Evolutionary conservation across 1,284 basidiomycete species (phyloP).

Genomic region (Erythrobasidium hasegawianum): DNA sequence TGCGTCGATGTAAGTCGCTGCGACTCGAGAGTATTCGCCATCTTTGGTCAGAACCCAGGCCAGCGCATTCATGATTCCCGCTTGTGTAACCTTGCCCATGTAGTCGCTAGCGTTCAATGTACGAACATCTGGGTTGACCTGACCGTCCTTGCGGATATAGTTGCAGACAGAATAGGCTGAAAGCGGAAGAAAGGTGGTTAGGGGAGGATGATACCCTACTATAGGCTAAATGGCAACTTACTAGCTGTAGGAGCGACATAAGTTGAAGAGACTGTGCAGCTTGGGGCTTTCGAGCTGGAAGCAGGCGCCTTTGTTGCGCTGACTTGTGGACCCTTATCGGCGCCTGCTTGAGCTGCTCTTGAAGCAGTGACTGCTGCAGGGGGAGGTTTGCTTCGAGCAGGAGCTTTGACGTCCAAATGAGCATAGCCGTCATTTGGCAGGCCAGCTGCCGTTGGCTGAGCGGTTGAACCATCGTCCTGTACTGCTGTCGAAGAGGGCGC

Average conservation of each 20-base stretch:
- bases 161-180: slow-evolving; percentile 12
- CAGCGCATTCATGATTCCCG: slow-evolving; percentile 61
- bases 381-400: background rate
- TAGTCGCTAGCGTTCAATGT: slow-evolving; percentile 58
- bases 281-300: background rate
- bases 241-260: slow-evolving; percentile 9
- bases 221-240: no score
- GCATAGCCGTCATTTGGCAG: background rate
- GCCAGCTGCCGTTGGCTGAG: slow-evolving; percentile 4
- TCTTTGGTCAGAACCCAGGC: slow-evolving; percentile 56
- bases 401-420: background rate
- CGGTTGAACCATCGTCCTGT: slow-evolving; percentile 5
- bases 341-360: slow-evolving; percentile 2
- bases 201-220: no score
- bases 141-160: slow-evolving; percentile 59
- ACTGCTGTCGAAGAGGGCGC: background rate
- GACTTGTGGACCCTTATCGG: slow-evolving; percentile 4
- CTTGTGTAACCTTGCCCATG: slow-evolving; percentile 58
- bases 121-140: slow-evolving; percentile 63
- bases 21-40: slow-evolving; percentile 38
- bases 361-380: background rate
- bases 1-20: slow-evolving; percentile 53
- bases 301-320: background rate
- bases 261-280: background rate
- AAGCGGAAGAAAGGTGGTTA: no score